phyloP scores from a whole-genome alignment of 768 basidiomycete species.

The Gymnopilus dilepis region DNA sequence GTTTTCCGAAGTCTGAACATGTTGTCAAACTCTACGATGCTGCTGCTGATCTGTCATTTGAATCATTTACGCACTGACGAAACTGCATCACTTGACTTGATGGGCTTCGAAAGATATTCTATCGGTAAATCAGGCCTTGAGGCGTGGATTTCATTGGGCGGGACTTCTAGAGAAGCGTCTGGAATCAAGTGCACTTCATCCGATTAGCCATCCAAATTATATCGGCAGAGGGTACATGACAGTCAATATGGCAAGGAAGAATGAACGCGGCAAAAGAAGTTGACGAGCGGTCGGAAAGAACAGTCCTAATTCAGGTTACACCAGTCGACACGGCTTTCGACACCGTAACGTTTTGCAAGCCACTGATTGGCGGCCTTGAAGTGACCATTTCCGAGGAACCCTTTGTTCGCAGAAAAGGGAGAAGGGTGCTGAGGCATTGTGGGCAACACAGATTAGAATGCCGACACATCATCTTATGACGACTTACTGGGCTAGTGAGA shows the following conservation, averaged over 20 bases:
- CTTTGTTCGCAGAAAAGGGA: slow-evolving; percentile 75
- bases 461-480: slow-evolving; percentile 7
- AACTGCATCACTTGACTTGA: neutral
- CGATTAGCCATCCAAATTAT: neutral
- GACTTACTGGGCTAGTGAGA: slow-evolving; percentile 72
- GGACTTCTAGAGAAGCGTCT: too few species aligned
- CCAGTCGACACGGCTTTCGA: slow-evolving; percentile 76
- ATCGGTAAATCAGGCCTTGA: neutral
- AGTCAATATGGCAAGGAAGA: neutral
- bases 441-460: neutral
- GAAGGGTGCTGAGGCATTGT: slow-evolving; percentile 71
- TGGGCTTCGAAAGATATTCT: neutral
- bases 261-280: neutral
- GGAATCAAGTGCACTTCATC: too few species aligned
- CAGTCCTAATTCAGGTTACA: slow-evolving; percentile 35
- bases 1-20: neutral
- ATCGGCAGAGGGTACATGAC: neutral
- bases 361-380: slow-evolving; percentile 89
- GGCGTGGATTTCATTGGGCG: too few species aligned
- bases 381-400: slow-evolving; percentile 90
- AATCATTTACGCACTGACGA: neutral
- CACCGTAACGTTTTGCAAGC: slow-evolving; percentile 80
- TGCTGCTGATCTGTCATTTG: neutral
- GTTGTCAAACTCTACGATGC: neutral
- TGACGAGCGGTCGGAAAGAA: neutral